Conservation (phyloP, 2,329 filamentous ascomycete genomes). For the Aspergillus sp. region DNA sequence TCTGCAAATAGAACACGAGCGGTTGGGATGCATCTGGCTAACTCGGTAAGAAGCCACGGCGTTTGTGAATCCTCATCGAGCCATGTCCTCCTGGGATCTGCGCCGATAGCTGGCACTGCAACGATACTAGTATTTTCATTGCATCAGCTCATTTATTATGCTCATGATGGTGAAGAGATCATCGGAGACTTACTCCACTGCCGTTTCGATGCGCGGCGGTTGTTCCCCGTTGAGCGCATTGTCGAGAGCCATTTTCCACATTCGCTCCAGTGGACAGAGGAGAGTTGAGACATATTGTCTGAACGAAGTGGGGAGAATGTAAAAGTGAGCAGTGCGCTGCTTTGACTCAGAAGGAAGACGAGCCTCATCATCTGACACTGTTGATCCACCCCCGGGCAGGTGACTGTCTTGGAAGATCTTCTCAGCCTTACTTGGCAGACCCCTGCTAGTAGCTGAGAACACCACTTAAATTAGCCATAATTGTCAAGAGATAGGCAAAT, state of each 20-base stretch:
- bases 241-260: slow-evolving; percentile 10
- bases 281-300: neutral
- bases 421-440: slow-evolving; percentile 1
- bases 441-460: neutral
- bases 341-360: neutral
- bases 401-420: neutral
- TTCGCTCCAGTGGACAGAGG: neutral
- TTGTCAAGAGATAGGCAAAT: neutral
- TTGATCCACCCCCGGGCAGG: slow-evolving; percentile 6
- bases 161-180: neutral
- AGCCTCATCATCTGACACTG: slow-evolving; percentile 9
- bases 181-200: slow-evolving; percentile 30
- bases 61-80: slow-evolving; percentile 18
- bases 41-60: slow-evolving; percentile 30
- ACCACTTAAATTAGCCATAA: no score
- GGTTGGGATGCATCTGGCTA: slow-evolving; percentile 23
- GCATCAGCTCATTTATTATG: neutral
- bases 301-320: neutral
- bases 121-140: slow-evolving; percentile 30
- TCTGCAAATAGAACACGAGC: slow-evolving; percentile 33
- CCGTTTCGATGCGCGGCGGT: slow-evolving; percentile 3
- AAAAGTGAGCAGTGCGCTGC: neutral
- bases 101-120: slow-evolving; percentile 39
- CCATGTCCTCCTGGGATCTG: slow-evolving; percentile 34
- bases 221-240: slow-evolving; percentile 2